Evolutionary conservation across 805 yeast genomes (phyloP), one percentile per base, ranked within the genome.

Genomic region (Tetrapisispora namnaoensis): DNA sequence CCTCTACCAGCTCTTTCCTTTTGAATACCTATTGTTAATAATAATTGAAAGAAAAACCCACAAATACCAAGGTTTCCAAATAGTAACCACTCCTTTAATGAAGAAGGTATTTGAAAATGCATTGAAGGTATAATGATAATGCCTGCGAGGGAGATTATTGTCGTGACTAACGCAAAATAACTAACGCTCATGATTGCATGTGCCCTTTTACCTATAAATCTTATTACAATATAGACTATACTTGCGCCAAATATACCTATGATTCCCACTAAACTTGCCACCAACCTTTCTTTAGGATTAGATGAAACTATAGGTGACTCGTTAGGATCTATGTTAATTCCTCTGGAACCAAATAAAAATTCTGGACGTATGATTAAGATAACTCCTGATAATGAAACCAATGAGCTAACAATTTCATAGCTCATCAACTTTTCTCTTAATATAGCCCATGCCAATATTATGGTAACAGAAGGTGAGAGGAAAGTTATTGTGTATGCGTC

Each of bases 401-500:
- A 10, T 1, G 88, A 83, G 35, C 93, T 88, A 0, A 74, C 57
- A 0, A 80, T 85, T 65, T 89, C 95, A 8, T 79, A 57, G 34
- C 71, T 54, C 4, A 86, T 76, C 63, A 83, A 83, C 13, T 73
- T 64, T 60, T 88, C 96, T 40, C 76, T 73, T 28, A 88, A 65
- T 6, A 83, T 59, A 2, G 78, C 51, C 73, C 80, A 81, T 0
- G 95, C 95, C 49, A 82, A 65, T 27, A 86, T 66, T 0, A 87
- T 84, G 0, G 95, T 83, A 16, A 83, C 75, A 48, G 86, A 74
- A 0, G 96, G 96, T 0, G 79, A 72, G 57, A 88, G 64, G 55
- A 88, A 88, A 1, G 90, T 79, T 46, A 88, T 80, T 11, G 83
- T 82, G 1, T 86, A 80, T 1, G 91, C 86, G 59, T 88, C 96